Base-by-base conservation (phyloP, 805 yeast genomes). In the Ogataea methanolica region DNA sequence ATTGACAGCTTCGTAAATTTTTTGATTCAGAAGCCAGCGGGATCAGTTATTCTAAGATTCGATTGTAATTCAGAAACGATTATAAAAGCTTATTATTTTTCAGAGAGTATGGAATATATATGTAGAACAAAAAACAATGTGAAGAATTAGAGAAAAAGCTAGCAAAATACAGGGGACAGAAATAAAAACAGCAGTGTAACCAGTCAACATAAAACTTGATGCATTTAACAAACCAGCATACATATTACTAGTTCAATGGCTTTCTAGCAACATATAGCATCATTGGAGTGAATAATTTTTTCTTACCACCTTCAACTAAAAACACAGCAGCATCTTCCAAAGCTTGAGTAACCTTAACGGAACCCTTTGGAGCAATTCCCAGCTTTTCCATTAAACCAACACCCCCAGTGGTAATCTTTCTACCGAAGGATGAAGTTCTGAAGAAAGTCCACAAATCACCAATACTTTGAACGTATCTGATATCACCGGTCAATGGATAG, bases 291-390 rank as follows among this genome's bases (percentile, higher is more conserved):
- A 94, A 94, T 56, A 94, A 76, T 61, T 86, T 83, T 68, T 85
- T 77, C 70, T 77, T 78, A 67, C 97, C 99, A 70, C 99, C 99
- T 48, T 82, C 87, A 48, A 91, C 97, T 62, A 94, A 79, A 68
- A 90, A 91, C 51, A 92, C 83, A 47, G 98, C 98, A 52, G 99
- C 99, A 66, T 91, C 94, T 74, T 94, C 99, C 57, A 94, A 79
- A 31, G 98, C 98, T 52, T 71, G 77, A 38, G 98, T 89, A 55
- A 94, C 97, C 73, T 88, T 83, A 64, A 77, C 78, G 17, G 92
- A 87, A 50, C 97, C 99, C 70, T 85, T 81, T 65, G 98, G 97
- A 41, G 97, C 97, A 48, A 94, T 58, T 50, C 96, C 94, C 31
- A 90, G 44, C 63, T 70, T 81, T 74, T 94, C 99, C 76, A 94